These are phyloP conservation scores for Stagonosporopsis cucurbitacearum DNA, from an alignment of 2,329 filamentous ascomycete genomes.

Conservation along the genomic window DNA sequence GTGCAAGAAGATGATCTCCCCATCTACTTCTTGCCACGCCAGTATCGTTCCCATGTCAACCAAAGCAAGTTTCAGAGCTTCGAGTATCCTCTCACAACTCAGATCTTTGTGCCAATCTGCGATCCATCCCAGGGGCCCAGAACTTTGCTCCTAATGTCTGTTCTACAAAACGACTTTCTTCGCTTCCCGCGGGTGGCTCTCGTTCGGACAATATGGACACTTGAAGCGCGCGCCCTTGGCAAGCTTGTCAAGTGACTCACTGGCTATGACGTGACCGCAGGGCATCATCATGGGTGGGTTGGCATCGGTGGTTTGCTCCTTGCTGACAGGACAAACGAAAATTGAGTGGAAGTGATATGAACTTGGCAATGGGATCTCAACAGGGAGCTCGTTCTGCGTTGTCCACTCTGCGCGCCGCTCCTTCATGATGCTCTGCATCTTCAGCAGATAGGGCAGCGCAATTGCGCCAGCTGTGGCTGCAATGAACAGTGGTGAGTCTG, in stretches of 20 bases:
- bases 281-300: slow-evolving; percentile 98
- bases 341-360: slow-evolving; percentile 86
- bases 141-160: neutral
- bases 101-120: neutral
- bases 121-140: neutral
- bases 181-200: slow-evolving; percentile 79
- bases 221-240: slow-evolving; percentile 85
- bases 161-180: slow-evolving; percentile 44
- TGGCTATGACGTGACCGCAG: slow-evolving; percentile 91
- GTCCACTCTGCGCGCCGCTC: slow-evolving; percentile 95
- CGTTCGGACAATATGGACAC: slow-evolving; percentile 92
- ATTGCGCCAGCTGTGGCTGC: slow-evolving; percentile 92
- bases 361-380: slow-evolving; percentile 70
- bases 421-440: slow-evolving; percentile 85
- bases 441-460: slow-evolving; percentile 85
- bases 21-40: neutral
- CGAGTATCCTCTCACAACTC: neutral
- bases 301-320: slow-evolving; percentile 89
- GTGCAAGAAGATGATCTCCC: neutral
- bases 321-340: slow-evolving; percentile 96
- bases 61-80: neutral
- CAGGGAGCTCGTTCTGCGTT: slow-evolving; percentile 85
- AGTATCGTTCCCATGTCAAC: neutral
- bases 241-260: slow-evolving; percentile 80
- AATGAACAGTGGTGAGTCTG: slow-evolving; percentile 90